These are phyloP conservation scores for Podaxis sp. DNA, from an alignment of 768 basidiomycete species.

Conservation along the genomic window DNA sequence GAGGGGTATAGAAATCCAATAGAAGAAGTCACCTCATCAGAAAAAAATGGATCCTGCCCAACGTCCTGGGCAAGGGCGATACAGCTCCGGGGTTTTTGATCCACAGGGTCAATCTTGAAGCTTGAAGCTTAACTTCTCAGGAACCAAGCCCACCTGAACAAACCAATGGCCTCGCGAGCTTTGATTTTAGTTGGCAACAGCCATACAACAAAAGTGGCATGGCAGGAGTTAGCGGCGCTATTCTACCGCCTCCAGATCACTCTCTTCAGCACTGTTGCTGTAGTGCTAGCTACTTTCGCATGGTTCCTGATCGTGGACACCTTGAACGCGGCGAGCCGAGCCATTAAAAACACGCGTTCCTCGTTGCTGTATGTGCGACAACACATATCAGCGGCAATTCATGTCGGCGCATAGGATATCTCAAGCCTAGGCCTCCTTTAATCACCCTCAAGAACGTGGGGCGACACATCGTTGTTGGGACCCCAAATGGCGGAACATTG, in stretches of 20 bases:
- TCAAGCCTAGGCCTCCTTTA: constrained; percentile 12
- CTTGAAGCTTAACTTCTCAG: not conserved
- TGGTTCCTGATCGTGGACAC: constrained; percentile 11
- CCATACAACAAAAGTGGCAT: not conserved
- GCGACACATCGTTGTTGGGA: constrained; percentile 15
- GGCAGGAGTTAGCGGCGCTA: constrained; percentile 6
- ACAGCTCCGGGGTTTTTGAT: constrained; percentile 6
- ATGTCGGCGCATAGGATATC: constrained; percentile 15
- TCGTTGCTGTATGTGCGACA: constrained; percentile 16
- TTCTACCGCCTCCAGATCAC: constrained; percentile 14
- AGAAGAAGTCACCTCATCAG: too few relatives aligned
- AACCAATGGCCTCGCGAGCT: constrained; percentile 13
- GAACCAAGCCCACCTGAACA: constrained; percentile 4
- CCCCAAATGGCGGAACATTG: constrained; percentile 13
- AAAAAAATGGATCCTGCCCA: not conserved
- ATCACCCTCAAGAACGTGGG: constrained; percentile 3
- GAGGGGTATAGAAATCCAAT: too few relatives aligned
- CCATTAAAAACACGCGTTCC: constrained; percentile 16
- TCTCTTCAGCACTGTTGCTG: constrained; percentile 3
- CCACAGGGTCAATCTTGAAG: constrained; percentile 7
- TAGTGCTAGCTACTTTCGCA: constrained; percentile 1
- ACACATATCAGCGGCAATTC: constrained; percentile 6
- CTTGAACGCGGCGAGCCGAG: not conserved
- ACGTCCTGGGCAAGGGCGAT: constrained; percentile 14
- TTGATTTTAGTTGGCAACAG: constrained; percentile 12